Evolutionary conservation across 2,329 filamentous ascomycete species (phyloP), one percentile per base, ranked within the genome.

Genomic region (Neoscytalidium dimidiatum): DNA sequence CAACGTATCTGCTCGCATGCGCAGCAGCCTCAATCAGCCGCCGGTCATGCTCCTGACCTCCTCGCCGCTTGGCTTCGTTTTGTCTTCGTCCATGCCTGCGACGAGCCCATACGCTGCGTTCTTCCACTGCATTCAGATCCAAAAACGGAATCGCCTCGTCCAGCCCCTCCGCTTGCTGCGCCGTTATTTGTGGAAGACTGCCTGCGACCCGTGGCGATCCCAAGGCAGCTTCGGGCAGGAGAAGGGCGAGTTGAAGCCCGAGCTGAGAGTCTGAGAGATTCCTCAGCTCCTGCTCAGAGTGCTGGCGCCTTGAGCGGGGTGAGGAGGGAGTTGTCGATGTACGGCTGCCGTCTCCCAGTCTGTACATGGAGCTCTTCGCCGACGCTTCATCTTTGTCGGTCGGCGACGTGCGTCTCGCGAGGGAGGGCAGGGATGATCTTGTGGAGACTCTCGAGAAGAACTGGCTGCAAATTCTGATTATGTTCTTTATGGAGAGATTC

Each of bases 261-360:
- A 60, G 56, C 35, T 48, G 56, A n/a, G 56, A 60, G n/a, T 60
- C 26, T n/a, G 17, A 41, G n/a, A 60, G 56, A 13, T 17, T n/a
- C 17, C 28, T 29, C 9, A 60, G 26, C 28, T 60, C 56, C 3
- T 9, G 29, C 3, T n/a, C n/a, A 14, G n/a, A 46, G 3, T 13
- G 56, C 23, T 46, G 56, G 1, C 11, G 21, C 11, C 28, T 19
- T 3, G 38, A 19, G 14, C 28, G 41, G 5, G 53, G 53, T n/a
- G 53, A 57, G 14, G 6, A 49, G 3, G 23, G 28, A 3, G 8
- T 11, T 14, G 28, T 28, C 17, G 23, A n/a, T 11, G 4, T 6
- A 33, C 31, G 31, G 31, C 5, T 33, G 31, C 31, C 5, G 5
- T 46, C 43, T 21, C 21, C n/a, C 6, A 17, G 43, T 5, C n/a